A percentile compares a stretch with the other conserved stretches of the same genome.
Conservation (phyloP, 257 asterid genomes). For the Salvia hispanica region DNA sequence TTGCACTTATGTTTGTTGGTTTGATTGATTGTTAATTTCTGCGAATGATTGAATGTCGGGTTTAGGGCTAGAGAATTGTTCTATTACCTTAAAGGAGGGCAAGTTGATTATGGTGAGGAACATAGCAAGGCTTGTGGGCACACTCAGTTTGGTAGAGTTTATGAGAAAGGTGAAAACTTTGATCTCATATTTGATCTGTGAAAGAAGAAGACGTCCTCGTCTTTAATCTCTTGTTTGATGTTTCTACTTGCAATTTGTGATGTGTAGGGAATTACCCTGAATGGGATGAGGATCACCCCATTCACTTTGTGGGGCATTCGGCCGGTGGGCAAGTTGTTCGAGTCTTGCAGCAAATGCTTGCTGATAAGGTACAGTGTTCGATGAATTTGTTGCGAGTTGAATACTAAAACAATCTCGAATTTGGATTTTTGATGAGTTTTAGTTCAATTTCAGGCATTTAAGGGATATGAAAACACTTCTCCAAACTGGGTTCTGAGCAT, state of each 20-base stretch:
- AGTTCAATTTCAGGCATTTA: conserved; percentile 59
- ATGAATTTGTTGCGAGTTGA: not conserved
- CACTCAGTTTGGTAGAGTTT: conserved; percentile 72
- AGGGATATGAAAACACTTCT: conserved; percentile 72
- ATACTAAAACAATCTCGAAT: not conserved
- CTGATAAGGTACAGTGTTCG: conserved; percentile 58
- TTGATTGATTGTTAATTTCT: conserved; percentile 20
- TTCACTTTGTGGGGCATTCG: conserved; percentile 96
- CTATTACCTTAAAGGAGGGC: conserved; percentile 94
- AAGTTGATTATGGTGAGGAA: conserved; percentile 94
- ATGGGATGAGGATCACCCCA: conserved; percentile 95
- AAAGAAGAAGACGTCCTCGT: not conserved
- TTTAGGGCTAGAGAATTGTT: conserved; percentile 95
- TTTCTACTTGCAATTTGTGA: not conserved
- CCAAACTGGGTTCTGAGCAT: conserved; percentile 85
- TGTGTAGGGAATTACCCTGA: conserved; percentile 82
- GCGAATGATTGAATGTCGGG: conserved; percentile 34
- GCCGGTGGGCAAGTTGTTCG: conserved; percentile 97
- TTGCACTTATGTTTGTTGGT: not conserved
- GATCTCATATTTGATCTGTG: too few relatives aligned
- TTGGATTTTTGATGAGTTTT: conserved; percentile 13
- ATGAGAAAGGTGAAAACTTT: conserved; percentile 60
- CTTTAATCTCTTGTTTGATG: not conserved
- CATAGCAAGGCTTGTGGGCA: conserved; percentile 93
- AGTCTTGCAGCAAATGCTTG: conserved; percentile 98